These are phyloP conservation scores for Scleroderma citrinum DNA, from an alignment of 768 basidiomycete species.

Conservation along the genomic window DNA sequence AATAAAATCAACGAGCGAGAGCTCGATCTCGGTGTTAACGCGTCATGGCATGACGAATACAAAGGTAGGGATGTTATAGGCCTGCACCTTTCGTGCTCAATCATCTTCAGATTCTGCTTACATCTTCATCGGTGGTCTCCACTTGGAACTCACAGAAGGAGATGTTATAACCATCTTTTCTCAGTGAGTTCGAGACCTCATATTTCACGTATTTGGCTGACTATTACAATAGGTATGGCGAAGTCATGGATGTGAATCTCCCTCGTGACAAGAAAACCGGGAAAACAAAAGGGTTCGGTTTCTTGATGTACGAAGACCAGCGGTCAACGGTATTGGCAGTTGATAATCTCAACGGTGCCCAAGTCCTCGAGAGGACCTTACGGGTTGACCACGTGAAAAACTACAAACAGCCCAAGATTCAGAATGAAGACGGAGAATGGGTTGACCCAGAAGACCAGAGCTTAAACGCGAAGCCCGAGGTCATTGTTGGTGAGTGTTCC, in stretches of 20 bases:
- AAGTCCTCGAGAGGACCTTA: slow-evolving; percentile 77
- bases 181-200: slow-evolving; percentile 55
- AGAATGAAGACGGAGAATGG: slow-evolving; percentile 81
- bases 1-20: slow-evolving; percentile 89
- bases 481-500: slow-evolving; percentile 49
- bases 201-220: not conserved
- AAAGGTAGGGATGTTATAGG: slow-evolving; percentile 43
- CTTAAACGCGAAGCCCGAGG: slow-evolving; percentile 78
- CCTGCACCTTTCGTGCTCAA: slow-evolving; percentile 1
- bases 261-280: slow-evolving; percentile 92
- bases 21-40: slow-evolving; percentile 66
- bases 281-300: slow-evolving; percentile 87
- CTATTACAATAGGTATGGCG: slow-evolving; percentile 69
- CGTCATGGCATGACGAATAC: slow-evolving; percentile 96
- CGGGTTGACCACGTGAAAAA: slow-evolving; percentile 91
- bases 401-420: slow-evolving; percentile 81
- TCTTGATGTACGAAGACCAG: slow-evolving; percentile 99
- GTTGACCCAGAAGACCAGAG: slow-evolving; percentile 80
- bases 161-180: slow-evolving; percentile 97
- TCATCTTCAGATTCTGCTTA: slow-evolving; percentile 77
- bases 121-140: slow-evolving; percentile 86
- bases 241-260: slow-evolving; percentile 91
- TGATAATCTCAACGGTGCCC: slow-evolving; percentile 96
- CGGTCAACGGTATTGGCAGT: slow-evolving; percentile 93
- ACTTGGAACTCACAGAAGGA: slow-evolving; percentile 89